Evolutionary conservation across 2,329 filamentous ascomycete species (phyloP).

Genomic region (Xylariomycetidae sp.): DNA sequence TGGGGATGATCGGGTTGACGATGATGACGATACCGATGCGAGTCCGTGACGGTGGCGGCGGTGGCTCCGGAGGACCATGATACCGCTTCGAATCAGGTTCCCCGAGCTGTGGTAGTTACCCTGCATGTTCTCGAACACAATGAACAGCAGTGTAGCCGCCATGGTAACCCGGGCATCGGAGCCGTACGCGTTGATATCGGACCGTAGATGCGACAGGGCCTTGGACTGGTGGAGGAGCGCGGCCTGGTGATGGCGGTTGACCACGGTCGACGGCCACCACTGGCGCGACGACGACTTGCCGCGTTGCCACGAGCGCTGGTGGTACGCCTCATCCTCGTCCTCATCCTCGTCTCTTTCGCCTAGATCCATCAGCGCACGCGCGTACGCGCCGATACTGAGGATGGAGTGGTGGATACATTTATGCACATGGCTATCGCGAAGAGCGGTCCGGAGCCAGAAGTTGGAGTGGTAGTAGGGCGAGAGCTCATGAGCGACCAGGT

Average conservation of each 20-base stretch:
- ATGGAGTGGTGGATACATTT: conserved; percentile 21
- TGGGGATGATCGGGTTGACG: too few species aligned
- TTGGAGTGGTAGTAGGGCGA: conserved; percentile 16
- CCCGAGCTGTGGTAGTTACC: conserved; percentile 24
- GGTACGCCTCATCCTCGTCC: too few species aligned
- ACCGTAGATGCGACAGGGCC: conserved; percentile 17
- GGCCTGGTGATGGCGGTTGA: conserved; percentile 20
- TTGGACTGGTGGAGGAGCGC: conserved; percentile 22
- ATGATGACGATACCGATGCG: too few species aligned
- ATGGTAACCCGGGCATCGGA: conserved; percentile 18
- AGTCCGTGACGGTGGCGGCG: conserved; percentile 6
- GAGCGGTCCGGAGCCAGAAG: conserved; percentile 20
- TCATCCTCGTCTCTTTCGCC: too few species aligned
- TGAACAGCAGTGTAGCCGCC: conserved; percentile 23
- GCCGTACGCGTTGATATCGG: conserved; percentile 15
- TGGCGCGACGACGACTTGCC: conserved; percentile 11
- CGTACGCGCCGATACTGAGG: conserved; percentile 23
- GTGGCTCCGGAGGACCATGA: conserved; percentile 20
- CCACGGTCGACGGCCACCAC: conserved; percentile 17
- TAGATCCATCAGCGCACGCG: conserved; percentile 20
- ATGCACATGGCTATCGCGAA: conserved; percentile 19
- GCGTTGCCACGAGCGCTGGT: too few species aligned
- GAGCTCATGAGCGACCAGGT: conserved; percentile 17
- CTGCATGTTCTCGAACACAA: conserved; percentile 25
- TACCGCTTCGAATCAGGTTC: conserved; percentile 20